These are phyloP conservation scores for Barbarea vulgaris DNA, from an alignment of 345 rosid genomes.

Conservation along the genomic window DNA sequence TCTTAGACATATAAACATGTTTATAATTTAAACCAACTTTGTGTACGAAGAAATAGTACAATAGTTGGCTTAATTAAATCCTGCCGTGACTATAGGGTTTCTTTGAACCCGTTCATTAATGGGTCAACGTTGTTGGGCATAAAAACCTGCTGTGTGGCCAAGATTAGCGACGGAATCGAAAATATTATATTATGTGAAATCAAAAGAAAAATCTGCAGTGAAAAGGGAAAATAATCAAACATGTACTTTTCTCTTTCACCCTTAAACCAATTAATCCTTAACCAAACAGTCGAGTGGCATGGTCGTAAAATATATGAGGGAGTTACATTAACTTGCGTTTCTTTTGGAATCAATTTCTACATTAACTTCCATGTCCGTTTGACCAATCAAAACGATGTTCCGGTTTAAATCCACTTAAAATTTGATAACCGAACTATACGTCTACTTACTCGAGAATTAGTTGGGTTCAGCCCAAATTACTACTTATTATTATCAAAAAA, in stretches of 20 bases:
- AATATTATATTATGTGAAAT: not conserved
- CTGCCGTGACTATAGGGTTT: not conserved
- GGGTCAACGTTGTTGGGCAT: not conserved
- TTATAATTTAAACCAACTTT: not conserved
- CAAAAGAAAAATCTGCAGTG: not conserved
- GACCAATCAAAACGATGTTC: too few relatives aligned
- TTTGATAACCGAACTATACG: too few relatives aligned
- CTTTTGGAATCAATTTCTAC: not conserved
- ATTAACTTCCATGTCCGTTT: too few relatives aligned
- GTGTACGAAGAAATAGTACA: not conserved
- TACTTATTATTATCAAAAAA: too few relatives aligned
- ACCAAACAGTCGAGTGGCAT: not conserved
- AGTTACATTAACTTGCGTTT: not conserved
- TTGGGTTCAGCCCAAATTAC: too few relatives aligned
- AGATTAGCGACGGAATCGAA: not conserved
- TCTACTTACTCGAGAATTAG: too few relatives aligned
- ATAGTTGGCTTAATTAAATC: too few relatives aligned
- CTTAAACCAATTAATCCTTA: conserved; percentile 8
- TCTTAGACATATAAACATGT: not conserved
- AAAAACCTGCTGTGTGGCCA: not conserved
- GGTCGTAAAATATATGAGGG: too few relatives aligned
- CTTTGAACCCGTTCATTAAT: not conserved
- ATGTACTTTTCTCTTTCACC: conserved; percentile 19
- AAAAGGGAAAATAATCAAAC: conserved; percentile 23
- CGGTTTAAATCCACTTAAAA: too few relatives aligned